Percentiles rank a stretch among this genome's conserved stretches.
Evolutionary conservation across 2,329 filamentous ascomycete genomes (phyloP).

Genomic region (Cryphonectria naterciae): DNA sequence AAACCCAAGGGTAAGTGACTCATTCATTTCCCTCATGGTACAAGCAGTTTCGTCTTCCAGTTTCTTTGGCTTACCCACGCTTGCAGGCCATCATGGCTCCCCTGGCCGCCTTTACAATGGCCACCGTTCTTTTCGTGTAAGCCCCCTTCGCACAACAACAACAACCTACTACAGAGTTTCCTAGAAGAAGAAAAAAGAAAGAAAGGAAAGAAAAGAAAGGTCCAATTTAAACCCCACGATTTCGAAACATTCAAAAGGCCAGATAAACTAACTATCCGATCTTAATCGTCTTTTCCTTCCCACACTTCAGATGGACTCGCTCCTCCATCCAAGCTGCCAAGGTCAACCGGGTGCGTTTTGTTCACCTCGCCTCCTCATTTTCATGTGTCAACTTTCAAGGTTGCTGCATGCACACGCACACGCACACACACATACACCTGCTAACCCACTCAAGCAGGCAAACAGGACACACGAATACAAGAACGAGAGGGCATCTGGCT

Average conservation of each 20-base stretch:
- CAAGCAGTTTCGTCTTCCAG: too few relatives aligned
- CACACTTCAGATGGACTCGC: constrained; percentile 21
- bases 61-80: too few relatives aligned
- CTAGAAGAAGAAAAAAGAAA: too few relatives aligned
- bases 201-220: too few relatives aligned
- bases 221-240: background rate
- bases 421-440: too few relatives aligned
- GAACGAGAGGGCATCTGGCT: constrained; percentile 1
- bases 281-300: background rate
- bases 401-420: too few relatives aligned
- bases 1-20: constrained; percentile 20
- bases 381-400: too few relatives aligned
- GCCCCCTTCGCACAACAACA: background rate
- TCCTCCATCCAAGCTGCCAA: constrained; percentile 29
- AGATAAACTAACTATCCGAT: too few relatives aligned
- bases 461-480: constrained; percentile 22
- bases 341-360: constrained; percentile 25
- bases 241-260: background rate
- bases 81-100: constrained; percentile 28
- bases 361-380: too few relatives aligned
- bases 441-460: constrained; percentile 19
- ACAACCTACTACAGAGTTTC: too few relatives aligned
- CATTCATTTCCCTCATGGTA: too few relatives aligned
- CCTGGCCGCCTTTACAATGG: constrained; percentile 29
- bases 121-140: constrained; percentile 26